phyloP scores from a whole-genome alignment of 1,284 basidiomycete genomes.

The Jaminaea rosea region DNA sequence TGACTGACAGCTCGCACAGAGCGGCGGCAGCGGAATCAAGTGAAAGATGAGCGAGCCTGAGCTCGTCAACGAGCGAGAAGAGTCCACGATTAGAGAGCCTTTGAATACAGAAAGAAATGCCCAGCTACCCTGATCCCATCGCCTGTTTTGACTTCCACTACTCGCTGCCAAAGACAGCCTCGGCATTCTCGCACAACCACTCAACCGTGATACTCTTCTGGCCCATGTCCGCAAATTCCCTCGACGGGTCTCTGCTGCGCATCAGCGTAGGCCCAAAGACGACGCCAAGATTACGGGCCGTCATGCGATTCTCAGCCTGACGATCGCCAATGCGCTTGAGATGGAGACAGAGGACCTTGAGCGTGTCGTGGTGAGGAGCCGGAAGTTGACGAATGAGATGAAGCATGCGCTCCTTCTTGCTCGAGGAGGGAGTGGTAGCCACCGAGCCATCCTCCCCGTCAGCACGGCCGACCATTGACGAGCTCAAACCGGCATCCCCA shows the following conservation, averaged over 20 bases:
- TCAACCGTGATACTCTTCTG: conserved; percentile 72
- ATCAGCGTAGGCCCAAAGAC: conserved; percentile 96
- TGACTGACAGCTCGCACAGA: too few species aligned
- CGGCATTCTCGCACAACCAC: conserved; percentile 12
- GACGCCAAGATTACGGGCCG: conserved; percentile 90
- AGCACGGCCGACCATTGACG: conserved; percentile 59
- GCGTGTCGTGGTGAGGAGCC: conserved; percentile 73
- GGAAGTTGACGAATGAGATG: conserved; percentile 72
- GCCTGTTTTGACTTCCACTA: too few species aligned
- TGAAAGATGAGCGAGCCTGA: too few species aligned
- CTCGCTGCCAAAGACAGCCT: conserved; percentile 70
- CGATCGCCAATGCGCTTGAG: conserved; percentile 53
- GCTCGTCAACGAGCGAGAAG: too few species aligned
- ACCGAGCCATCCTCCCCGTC: conserved; percentile 16
- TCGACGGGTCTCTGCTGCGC: conserved; percentile 71
- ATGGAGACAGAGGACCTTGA: conserved; percentile 75
- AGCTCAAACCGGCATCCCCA: conserved; percentile 80
- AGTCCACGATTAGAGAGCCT: too few species aligned
- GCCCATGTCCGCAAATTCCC: conserved; percentile 94
- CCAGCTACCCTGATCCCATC: too few species aligned
- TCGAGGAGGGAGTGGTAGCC: not conserved
- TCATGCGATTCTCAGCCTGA: conserved; percentile 75
- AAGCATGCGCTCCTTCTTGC: conserved; percentile 37
- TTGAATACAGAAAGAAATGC: too few species aligned
- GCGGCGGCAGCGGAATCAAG: too few species aligned